Conservation (phyloP, 768 basidiomycete species). For the Infundibulicybe gibba region DNA sequence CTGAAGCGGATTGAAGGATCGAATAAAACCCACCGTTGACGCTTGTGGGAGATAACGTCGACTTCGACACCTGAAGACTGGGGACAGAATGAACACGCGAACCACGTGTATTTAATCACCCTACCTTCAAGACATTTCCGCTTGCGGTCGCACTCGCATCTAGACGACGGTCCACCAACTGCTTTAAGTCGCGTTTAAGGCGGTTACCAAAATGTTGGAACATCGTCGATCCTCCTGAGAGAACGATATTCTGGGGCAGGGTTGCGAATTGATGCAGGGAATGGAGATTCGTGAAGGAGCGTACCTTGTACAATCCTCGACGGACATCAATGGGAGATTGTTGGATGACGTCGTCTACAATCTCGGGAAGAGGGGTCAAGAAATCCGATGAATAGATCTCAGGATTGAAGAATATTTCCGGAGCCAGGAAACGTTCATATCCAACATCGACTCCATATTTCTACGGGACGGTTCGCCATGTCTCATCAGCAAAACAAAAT, state of each 20-base stretch:
- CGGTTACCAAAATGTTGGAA: slow-evolving; percentile 98
- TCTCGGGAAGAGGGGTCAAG: slow-evolving; percentile 91
- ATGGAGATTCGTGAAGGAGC: slow-evolving; percentile 4
- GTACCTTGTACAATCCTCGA: slow-evolving; percentile 91
- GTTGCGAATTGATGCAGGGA: background rate
- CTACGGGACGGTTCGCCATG: slow-evolving; percentile 32
- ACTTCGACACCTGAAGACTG: slow-evolving; percentile 97
- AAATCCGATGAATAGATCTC: slow-evolving; percentile 98
- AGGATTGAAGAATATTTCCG: slow-evolving; percentile 99
- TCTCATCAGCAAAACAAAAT: background rate
- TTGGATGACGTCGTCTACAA: slow-evolving; percentile 95
- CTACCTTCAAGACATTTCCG: slow-evolving; percentile 73
- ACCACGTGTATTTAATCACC: slow-evolving; percentile 8
- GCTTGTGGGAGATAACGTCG: slow-evolving; percentile 97
- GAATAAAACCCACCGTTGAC: slow-evolving; percentile 60
- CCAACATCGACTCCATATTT: slow-evolving; percentile 95
- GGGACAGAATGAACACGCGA: background rate
- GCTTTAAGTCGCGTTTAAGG: slow-evolving; percentile 92
- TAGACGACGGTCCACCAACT: slow-evolving; percentile 87
- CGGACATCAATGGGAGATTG: slow-evolving; percentile 96
- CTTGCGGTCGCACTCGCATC: slow-evolving; percentile 72
- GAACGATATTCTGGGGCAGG: slow-evolving; percentile 79
- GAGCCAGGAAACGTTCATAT: slow-evolving; percentile 98
- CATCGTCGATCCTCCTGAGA: slow-evolving; percentile 98
- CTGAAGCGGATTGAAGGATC: slow-evolving; percentile 5